Evolutionary conservation across 2,329 filamentous ascomycete genomes (phyloP).

Genomic region (Paecilomyces fulvus): DNA sequence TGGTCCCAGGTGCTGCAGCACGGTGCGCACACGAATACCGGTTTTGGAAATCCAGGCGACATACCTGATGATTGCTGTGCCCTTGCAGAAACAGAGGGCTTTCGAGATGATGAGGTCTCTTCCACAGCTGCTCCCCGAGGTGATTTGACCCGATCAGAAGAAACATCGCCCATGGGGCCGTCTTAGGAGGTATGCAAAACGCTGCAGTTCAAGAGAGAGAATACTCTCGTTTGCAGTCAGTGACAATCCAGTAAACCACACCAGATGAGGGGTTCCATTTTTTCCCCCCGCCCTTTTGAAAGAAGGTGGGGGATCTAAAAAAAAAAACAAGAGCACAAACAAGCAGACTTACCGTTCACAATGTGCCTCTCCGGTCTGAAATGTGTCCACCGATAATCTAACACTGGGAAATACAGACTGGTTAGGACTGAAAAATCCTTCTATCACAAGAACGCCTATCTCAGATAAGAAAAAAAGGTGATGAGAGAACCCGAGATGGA

Average conservation of each 20-base stretch:
- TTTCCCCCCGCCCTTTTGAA: background rate
- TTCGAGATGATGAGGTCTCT: constrained; percentile 6
- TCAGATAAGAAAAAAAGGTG: background rate
- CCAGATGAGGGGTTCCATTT: background rate
- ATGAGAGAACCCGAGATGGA: background rate
- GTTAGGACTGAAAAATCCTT: background rate
- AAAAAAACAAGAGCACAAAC: background rate
- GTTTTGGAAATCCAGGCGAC: constrained; percentile 2
- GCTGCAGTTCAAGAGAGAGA: background rate
- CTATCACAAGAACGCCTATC: background rate
- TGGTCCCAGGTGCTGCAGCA: background rate
- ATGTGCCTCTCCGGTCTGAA: background rate
- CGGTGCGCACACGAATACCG: background rate
- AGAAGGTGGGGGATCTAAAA: background rate
- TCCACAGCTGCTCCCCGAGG: constrained; percentile 9
- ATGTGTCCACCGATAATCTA: background rate
- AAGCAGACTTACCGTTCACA: background rate
- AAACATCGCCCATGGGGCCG: constrained; percentile 21
- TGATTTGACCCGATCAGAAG: constrained; percentile 13
- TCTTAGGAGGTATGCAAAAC: background rate
- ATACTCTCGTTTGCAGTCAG: background rate
- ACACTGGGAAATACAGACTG: background rate
- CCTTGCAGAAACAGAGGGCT: constrained; percentile 4
- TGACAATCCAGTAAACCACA: background rate
- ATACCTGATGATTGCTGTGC: constrained; percentile 7